Evolutionary conservation across 1,284 basidiomycete genomes (phyloP).

Genomic region (Crepidotus sp.): DNA sequence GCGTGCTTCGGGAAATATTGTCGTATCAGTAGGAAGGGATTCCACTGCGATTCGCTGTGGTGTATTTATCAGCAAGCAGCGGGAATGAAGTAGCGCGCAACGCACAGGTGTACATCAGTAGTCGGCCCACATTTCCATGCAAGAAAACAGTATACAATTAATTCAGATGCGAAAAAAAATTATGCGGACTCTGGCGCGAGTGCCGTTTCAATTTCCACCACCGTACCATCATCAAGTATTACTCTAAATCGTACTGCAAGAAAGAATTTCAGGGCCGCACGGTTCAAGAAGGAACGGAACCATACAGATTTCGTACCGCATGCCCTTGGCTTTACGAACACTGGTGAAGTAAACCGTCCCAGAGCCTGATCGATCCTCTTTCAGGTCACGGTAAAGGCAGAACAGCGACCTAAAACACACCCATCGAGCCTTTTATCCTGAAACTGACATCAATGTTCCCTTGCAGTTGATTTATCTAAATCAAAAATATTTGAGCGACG

Average conservation of each 20-base stretch:
- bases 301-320: constrained; percentile 60
- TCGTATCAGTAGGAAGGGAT: too few relatives aligned
- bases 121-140: not conserved
- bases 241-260: constrained; percentile 18
- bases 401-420: constrained; percentile 24
- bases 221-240: constrained; percentile 16
- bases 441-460: constrained; percentile 73
- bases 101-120: too few relatives aligned
- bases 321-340: constrained; percentile 67
- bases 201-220: constrained; percentile 13
- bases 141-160: not conserved
- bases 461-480: constrained; percentile 61
- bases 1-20: too few relatives aligned
- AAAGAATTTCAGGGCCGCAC: not conserved
- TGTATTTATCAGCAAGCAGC: too few relatives aligned
- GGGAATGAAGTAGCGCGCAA: too few relatives aligned
- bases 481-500: not conserved
- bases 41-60: too few relatives aligned
- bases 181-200: not conserved
- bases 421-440: constrained; percentile 61
- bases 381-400: not conserved
- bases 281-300: constrained; percentile 12
- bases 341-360: constrained; percentile 77
- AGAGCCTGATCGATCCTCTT: constrained; percentile 33
- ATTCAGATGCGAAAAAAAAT: not conserved